phyloP scores from a whole-genome alignment of 495 filamentous ascomycete genomes.

The Chaetomidium leptoderma region DNA sequence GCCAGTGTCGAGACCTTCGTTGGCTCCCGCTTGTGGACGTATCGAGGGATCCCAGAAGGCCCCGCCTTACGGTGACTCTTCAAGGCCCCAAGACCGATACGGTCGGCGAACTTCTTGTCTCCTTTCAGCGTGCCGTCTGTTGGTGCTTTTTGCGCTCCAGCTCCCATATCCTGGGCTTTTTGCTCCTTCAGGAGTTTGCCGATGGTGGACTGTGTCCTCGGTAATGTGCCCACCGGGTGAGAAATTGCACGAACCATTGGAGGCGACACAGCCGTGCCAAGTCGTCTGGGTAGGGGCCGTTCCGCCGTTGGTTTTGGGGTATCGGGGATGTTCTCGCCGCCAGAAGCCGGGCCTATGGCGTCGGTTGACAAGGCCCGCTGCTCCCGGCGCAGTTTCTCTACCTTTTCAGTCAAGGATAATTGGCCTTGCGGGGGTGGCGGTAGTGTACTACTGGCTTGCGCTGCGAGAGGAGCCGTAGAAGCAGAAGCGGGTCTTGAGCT shows the following conservation, averaged over 20 bases:
- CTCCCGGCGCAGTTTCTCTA: slow-evolving; percentile 47
- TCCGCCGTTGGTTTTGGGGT: slow-evolving; percentile 29
- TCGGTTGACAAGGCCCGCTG: slow-evolving; percentile 33
- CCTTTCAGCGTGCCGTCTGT: slow-evolving; percentile 40
- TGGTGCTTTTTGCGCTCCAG: slow-evolving; percentile 28
- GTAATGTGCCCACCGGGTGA: slow-evolving; percentile 51
- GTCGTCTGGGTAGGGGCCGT: slow-evolving; percentile 39
- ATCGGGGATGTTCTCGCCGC: slow-evolving; percentile 16
- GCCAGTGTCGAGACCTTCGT: slow-evolving; percentile 81
- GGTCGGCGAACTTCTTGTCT: slow-evolving; percentile 70
- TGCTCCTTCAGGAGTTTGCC: slow-evolving; percentile 37
- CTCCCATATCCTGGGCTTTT: slow-evolving; percentile 28
- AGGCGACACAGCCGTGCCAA: slow-evolving; percentile 50
- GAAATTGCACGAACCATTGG: slow-evolving; percentile 66
- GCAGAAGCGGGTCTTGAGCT: slow-evolving; percentile 8
- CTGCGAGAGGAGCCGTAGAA: neutral
- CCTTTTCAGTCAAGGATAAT: slow-evolving; percentile 45
- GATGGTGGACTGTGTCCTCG: slow-evolving; percentile 32
- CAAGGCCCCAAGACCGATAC: slow-evolving; percentile 56
- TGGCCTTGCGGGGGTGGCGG: slow-evolving; percentile 8
- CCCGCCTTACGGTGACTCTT: slow-evolving; percentile 57
- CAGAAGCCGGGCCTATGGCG: slow-evolving; percentile 17
- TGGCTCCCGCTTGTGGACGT: slow-evolving; percentile 63
- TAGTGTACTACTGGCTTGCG: neutral
- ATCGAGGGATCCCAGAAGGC: slow-evolving; percentile 84